A percentile compares a stretch with the other conserved stretches of the same genome.
phyloP scores from a whole-genome alignment of 1,284 basidiomycete genomes.

The Entoloma clypeatum region DNA sequence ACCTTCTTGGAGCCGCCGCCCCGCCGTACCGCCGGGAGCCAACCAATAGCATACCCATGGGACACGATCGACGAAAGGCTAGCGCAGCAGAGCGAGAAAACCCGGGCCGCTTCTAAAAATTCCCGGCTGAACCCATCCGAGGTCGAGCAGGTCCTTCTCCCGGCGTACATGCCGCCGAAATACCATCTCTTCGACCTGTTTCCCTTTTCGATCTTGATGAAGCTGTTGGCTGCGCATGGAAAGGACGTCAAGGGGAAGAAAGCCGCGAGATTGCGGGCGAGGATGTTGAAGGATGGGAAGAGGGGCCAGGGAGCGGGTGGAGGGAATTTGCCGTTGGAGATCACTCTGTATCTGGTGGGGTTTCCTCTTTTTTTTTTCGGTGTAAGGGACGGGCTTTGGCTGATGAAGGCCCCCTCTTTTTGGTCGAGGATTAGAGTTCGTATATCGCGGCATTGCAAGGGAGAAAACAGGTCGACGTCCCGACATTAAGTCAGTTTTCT shows the following conservation, averaged over 20 bases:
- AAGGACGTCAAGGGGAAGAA: constrained; percentile 55
- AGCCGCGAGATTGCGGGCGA: constrained; percentile 50
- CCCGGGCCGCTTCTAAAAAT: too few species aligned
- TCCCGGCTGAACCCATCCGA: too few species aligned
- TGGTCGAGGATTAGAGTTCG: constrained; percentile 43
- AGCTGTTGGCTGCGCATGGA: constrained; percentile 41
- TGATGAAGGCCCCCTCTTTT: neutral
- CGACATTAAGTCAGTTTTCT: constrained; percentile 53
- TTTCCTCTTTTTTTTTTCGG: constrained; percentile 5
- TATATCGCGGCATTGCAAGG: constrained; percentile 60
- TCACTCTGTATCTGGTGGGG: constrained; percentile 68
- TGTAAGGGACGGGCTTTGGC: too few species aligned
- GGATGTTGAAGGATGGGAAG: constrained; percentile 39
- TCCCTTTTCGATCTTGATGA: constrained; percentile 62
- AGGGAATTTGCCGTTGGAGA: constrained; percentile 71
- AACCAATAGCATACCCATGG: too few species aligned
- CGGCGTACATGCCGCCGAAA: constrained; percentile 58
- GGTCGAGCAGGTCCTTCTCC: constrained; percentile 49
- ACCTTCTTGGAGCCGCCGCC: too few species aligned
- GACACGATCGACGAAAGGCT: too few species aligned
- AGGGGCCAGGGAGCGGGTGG: too few species aligned
- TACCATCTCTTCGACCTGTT: constrained; percentile 64
- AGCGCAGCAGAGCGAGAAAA: too few species aligned
- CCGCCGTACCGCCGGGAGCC: too few species aligned
- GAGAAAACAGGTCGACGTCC: constrained; percentile 59